Conservation (phyloP, 805 yeast genomes). For the Saturnispora silvae region DNA sequence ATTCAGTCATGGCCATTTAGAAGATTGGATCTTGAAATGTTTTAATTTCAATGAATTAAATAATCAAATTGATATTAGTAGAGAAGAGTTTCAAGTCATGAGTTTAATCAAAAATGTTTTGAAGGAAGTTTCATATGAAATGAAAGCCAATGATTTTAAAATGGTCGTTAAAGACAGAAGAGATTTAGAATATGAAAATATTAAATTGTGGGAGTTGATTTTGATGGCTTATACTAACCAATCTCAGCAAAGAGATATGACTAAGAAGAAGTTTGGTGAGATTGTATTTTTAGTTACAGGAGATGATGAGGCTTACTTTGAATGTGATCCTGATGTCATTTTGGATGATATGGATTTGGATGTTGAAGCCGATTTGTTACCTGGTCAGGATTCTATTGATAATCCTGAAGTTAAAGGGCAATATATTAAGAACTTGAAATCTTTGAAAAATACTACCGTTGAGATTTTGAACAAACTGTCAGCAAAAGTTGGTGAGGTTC, state of each 20-base stretch:
- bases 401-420: constrained; percentile 60
- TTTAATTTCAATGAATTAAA: constrained; percentile 20
- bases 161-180: constrained; percentile 19
- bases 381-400: constrained; percentile 56
- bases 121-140: constrained; percentile 29
- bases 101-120: constrained; percentile 43
- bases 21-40: constrained; percentile 27
- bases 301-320: constrained; percentile 51
- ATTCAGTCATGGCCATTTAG: constrained; percentile 21
- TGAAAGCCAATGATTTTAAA: constrained; percentile 17
- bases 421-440: constrained; percentile 66
- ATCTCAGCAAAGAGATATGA: constrained; percentile 37
- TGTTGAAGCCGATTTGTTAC: neutral
- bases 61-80: constrained; percentile 27
- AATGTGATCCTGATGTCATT: constrained; percentile 66
- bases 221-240: constrained; percentile 34
- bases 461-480: constrained; percentile 44
- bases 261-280: constrained; percentile 32
- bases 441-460: constrained; percentile 59
- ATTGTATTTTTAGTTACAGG: constrained; percentile 30
- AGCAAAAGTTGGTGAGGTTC: constrained; percentile 33
- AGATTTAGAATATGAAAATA: constrained; percentile 11
- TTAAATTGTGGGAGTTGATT: constrained; percentile 34
- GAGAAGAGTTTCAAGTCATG: constrained; percentile 65
- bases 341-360: constrained; percentile 26